Evolutionary conservation across 148 eudicot species (phyloP), one percentile per base, ranked within the genome.

Genomic region (Mesembryanthemum crystallinum): DNA sequence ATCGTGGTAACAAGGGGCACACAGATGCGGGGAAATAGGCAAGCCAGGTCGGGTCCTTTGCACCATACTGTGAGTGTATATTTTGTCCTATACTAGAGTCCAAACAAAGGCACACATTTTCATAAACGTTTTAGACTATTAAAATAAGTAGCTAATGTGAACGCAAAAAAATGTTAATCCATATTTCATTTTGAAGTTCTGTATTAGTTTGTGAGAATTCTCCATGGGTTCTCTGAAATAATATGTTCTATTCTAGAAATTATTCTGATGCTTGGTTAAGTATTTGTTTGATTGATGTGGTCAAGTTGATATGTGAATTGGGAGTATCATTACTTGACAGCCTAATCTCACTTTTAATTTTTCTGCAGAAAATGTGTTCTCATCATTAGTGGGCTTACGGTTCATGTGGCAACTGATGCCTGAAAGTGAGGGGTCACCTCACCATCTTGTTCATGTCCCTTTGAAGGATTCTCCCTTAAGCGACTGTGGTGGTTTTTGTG

Each of bases 401-500:
- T 93, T 93, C 73, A 71, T 83, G 83, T 93, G 98, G 98, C 75
- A 88, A 73, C 85, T 93, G 80, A 87, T 75, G 83, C 91, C 97
- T 72, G 90, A 93, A 83, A 81, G 78, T 80, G 81, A 81, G 73
- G 86, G 75, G 68, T 78, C 84, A 30, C 77, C 85, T 81, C 89
- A 89, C 84, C 88, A 84, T 83, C 91, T 93, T 72, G 88, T 78
- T 51, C 98, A 93, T 80, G 94, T 93, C 73, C 97, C 97, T 80
- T 73, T 93, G 64, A 84, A 79, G 78, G 92, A 91, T 69, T 93
- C 98, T 85, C 98, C 97, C 43, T 78, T 91, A 76, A 83, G 97
- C 74, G 98, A 93, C 76, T 89, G 94, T 79, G 85, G 98, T 76
- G 98, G 94, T 59, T 86, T 89, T 58, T 93, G 97, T 62, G 98